Base-by-base conservation (phyloP, 176 grass and related monocot species). In the Rhipidocladum racemiflorum region DNA sequence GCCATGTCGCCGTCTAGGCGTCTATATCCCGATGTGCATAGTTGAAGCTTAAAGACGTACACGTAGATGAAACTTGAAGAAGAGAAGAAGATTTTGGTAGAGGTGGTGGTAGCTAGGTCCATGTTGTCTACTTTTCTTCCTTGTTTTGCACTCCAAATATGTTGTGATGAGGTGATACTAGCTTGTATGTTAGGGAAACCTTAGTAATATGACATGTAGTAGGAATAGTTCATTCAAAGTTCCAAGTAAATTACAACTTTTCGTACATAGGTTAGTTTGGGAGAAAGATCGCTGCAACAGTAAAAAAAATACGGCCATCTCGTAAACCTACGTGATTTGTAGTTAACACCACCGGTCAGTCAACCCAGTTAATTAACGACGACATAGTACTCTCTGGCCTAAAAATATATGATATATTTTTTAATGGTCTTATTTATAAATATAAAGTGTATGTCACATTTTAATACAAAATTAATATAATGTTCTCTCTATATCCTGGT, bases 41-140 rank as follows among this genome's bases (percentile, higher is more conserved):
- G 34, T 6, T 14, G 18, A 60, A 76, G 12, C n/a, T 29, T 20
- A 27, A 62, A 45, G 8, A 15, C 35, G 4, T 21, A 32, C 38
- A 46, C 75, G 2, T 46, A 21, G 57, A 63, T n/a, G 75, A 77
- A n/a, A 69, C 78, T 81, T 43, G 49, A 81, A 69, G 48, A 15
- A 39, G n/a, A n/a, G n/a, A 44, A 21, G 57, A 30, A 68, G 30
- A 68, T 25, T 69, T 24, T 45, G 12, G 30, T 21, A 54, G 62
- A 40, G 53, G 45, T 18, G 54, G 63, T 40, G 34, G 46, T n/a
- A n/a, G n/a, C n/a, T 53, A 38, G 29, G 45, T 79, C 20, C 21
- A 24, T 16, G 21, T 4, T 6, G 0, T 15, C 17, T 39, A 48
- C 15, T 16, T 3, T 53, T 35, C 29, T 38, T 50, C 9, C 45